phyloP scores from a whole-genome alignment of 1,284 basidiomycete genomes.

The Xerocomus minutiporus region DNA sequence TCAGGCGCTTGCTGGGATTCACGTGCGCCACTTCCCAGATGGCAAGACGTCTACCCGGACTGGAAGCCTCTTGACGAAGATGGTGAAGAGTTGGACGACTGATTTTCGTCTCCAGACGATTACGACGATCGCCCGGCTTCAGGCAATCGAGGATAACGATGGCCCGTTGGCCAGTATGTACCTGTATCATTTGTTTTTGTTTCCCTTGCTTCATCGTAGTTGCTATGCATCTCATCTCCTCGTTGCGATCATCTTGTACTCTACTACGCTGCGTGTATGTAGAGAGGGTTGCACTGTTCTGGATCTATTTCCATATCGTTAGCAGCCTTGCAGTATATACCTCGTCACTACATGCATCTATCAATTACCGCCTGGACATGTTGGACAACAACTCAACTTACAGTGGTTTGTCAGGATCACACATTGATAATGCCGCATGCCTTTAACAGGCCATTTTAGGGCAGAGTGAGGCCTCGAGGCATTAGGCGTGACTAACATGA shows the following conservation, averaged over 20 bases:
- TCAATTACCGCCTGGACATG: too few relatives aligned
- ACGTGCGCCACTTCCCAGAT: not conserved
- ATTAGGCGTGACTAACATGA: not conserved
- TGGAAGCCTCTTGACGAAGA: conserved; percentile 18
- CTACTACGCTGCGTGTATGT: conserved; percentile 1
- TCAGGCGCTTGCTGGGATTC: not conserved
- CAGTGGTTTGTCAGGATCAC: too few relatives aligned
- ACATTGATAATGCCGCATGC: too few relatives aligned
- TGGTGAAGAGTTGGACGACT: conserved; percentile 1
- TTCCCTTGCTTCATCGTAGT: not conserved
- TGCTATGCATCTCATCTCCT: not conserved
- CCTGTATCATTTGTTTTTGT: not conserved
- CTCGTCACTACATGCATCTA: not conserved
- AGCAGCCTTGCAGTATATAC: not conserved
- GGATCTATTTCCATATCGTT: not conserved
- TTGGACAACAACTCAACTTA: too few relatives aligned
- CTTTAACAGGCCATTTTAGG: too few relatives aligned
- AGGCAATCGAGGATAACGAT: not conserved
- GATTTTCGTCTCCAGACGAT: not conserved
- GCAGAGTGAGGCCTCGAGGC: not conserved
- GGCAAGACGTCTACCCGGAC: conserved; percentile 9
- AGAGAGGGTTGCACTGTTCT: not conserved
- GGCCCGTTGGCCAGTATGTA: not conserved
- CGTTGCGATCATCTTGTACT: conserved; percentile 1
- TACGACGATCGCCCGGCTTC: not conserved